Evolutionary conservation across 1,284 basidiomycete species (phyloP), one percentile per base, ranked within the genome.

Genomic region (Malassezia brasiliensis): DNA sequence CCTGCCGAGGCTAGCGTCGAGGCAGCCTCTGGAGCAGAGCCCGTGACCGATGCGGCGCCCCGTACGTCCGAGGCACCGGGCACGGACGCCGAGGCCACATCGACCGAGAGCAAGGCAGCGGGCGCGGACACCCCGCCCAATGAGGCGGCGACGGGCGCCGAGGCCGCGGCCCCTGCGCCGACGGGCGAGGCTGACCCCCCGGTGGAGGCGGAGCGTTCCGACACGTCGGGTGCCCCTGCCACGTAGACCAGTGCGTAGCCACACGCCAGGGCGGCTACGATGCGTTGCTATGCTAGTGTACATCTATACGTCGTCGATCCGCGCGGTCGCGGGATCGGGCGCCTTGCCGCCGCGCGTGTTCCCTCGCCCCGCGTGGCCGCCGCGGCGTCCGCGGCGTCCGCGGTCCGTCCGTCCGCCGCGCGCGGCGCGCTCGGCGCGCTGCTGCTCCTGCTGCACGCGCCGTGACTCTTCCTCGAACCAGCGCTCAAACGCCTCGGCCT

Each of bases 391-490:
- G 25, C 28, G 22, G 25, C 41, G 41, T 5, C 41, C 41, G 41
- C 41, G 41, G 36, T 37, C 36, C 15, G 6, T 2, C 3, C 36
- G 36, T 15, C n/a, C 15, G 15, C 15, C 25, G 25, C 25, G n/a
- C 15, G 14, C 14, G 2, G 6, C 11, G 41, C 34, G 14, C 30
- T 41, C 32, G 6, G 4, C 8, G 19, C 22, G 19, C 31, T 28
- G 31, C 22, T 55, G 52, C 49, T 67, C 50, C 42, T 58, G 50
- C 48, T 66, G 64, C 8, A 72, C 46, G 8, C 68, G 64, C 25
- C 60, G 65, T 37, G 63, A 65, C 44, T 73, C 71, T 32, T 72
- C 61, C n/a, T 69, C 67, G 42, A 68, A 74, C 71, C 71, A 74
- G 41, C 56, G 61, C 41, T 72, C 69, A 47, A 74, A 74, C 45